phyloP scores from a whole-genome alignment of 148 eudicot genomes.

The Euryodendron excelsum region DNA sequence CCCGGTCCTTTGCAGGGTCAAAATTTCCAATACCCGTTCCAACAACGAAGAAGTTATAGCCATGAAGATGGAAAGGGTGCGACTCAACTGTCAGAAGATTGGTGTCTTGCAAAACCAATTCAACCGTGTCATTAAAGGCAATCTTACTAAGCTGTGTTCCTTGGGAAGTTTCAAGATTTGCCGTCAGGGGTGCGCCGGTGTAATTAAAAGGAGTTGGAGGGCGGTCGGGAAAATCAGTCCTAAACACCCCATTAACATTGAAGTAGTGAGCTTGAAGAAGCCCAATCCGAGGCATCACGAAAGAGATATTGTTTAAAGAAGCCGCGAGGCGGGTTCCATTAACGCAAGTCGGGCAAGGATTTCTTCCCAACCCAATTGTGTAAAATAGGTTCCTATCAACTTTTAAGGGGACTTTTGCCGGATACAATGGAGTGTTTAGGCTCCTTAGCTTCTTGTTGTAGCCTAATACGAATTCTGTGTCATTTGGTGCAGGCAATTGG shows the following conservation, averaged over 20 bases:
- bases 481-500: constrained; percentile 15
- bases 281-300: constrained; percentile 27
- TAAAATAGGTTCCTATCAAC: constrained; percentile 27
- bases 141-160: constrained; percentile 23
- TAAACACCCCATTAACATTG: constrained; percentile 18
- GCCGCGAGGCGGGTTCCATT: constrained; percentile 22
- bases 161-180: constrained; percentile 19
- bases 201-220: constrained; percentile 28
- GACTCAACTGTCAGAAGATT: constrained; percentile 35
- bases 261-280: constrained; percentile 27
- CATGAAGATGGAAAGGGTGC: constrained; percentile 58
- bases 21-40: constrained; percentile 61
- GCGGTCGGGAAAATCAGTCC: constrained; percentile 24
- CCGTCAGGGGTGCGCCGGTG: constrained; percentile 29
- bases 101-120: constrained; percentile 32
- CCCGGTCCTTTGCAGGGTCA: constrained; percentile 42
- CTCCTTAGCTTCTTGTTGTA: constrained; percentile 26
- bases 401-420: constrained; percentile 28
- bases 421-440: constrained; percentile 23
- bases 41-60: constrained; percentile 54
- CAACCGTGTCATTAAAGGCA: constrained; percentile 26
- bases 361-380: constrained; percentile 30
- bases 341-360: constrained; percentile 25
- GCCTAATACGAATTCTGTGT: constrained; percentile 16
- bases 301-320: constrained; percentile 31